Percentiles rank a stretch among this genome's conserved stretches.
Evolutionary conservation across 768 basidiomycete genomes (phyloP).

Genomic region (Lentinula detonsa): DNA sequence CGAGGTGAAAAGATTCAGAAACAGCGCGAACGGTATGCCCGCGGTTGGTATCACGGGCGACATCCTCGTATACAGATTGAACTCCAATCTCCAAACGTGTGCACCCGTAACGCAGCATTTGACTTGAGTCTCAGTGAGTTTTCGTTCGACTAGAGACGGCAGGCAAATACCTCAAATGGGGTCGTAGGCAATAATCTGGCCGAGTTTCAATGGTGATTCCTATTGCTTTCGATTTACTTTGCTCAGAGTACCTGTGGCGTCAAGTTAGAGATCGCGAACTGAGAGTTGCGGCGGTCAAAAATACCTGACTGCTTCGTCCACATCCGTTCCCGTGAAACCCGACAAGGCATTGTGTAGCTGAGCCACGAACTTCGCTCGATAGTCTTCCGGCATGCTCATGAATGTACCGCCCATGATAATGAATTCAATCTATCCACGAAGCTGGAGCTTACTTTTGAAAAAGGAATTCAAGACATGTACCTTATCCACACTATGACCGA

Average conservation of each 20-base stretch:
- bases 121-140: constrained; percentile 38
- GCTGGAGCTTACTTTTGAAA: background rate
- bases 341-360: constrained; percentile 96
- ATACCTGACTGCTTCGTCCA: constrained; percentile 92
- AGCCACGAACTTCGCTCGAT: constrained; percentile 88
- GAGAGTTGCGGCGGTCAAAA: background rate
- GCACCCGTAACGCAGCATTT: constrained; percentile 99
- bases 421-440: constrained; percentile 59
- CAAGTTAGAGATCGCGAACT: background rate
- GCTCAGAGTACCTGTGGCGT: constrained; percentile 78
- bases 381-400: constrained; percentile 99
- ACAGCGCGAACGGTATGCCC: constrained; percentile 98
- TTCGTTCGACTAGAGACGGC: background rate
- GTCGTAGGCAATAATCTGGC: constrained; percentile 95
- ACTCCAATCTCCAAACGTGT: constrained; percentile 98
- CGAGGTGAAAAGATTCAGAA: constrained; percentile 93
- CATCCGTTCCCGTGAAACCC: constrained; percentile 87
- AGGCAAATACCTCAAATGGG: constrained; percentile 72
- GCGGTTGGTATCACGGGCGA: constrained; percentile 96
- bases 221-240: constrained; percentile 96
- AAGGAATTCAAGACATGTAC: constrained; percentile 30
- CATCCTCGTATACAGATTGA: constrained; percentile 98
- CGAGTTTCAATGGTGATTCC: constrained; percentile 99
- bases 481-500: constrained; percentile 99
- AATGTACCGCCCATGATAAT: constrained; percentile 99